These are phyloP conservation scores for Larix kaempferi DNA, from an alignment of 75 land plant genomes.

Conservation along the genomic window DNA sequence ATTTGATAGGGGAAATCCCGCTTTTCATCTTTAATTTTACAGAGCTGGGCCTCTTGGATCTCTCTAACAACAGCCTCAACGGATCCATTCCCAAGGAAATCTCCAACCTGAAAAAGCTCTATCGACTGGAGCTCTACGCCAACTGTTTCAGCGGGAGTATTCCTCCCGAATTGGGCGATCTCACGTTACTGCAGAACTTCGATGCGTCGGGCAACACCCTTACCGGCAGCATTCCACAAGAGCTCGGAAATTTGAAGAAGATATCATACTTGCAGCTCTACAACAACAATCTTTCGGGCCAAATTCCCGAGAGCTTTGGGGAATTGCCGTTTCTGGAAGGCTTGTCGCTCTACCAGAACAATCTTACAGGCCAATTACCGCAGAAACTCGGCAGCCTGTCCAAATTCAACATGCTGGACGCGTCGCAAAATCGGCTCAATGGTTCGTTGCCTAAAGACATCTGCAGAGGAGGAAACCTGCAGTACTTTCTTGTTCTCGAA, in stretches of 20 bases:
- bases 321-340: slow-evolving; percentile 12
- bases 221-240: slow-evolving; percentile 58
- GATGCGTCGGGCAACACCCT: slow-evolving; percentile 56
- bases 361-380: slow-evolving; percentile 64
- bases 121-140: slow-evolving; percentile 54
- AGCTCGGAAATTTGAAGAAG: slow-evolving; percentile 27
- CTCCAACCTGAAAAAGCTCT: slow-evolving; percentile 45
- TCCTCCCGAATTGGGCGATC: slow-evolving; percentile 70
- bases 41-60: slow-evolving; percentile 49
- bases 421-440: slow-evolving; percentile 62
- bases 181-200: slow-evolving; percentile 48
- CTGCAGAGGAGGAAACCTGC: slow-evolving; percentile 56
- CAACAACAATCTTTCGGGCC: slow-evolving; percentile 49
- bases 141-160: slow-evolving; percentile 48
- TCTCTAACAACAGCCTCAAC: slow-evolving; percentile 39
- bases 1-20: slow-evolving; percentile 61
- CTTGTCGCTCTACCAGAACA: slow-evolving; percentile 57
- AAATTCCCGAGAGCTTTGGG: slow-evolving; percentile 32
- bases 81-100: slow-evolving; percentile 65
- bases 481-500: slow-evolving; percentile 43
- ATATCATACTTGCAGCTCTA: slow-evolving; percentile 47
- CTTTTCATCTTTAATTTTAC: slow-evolving; percentile 57
- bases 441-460: slow-evolving; percentile 47
- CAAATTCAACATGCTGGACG: slow-evolving; percentile 43
- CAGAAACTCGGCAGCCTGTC: slow-evolving; percentile 48